These are phyloP conservation scores for Posidonia australis DNA, from an alignment of 106 monocot genomes.

Conservation along the genomic window DNA sequence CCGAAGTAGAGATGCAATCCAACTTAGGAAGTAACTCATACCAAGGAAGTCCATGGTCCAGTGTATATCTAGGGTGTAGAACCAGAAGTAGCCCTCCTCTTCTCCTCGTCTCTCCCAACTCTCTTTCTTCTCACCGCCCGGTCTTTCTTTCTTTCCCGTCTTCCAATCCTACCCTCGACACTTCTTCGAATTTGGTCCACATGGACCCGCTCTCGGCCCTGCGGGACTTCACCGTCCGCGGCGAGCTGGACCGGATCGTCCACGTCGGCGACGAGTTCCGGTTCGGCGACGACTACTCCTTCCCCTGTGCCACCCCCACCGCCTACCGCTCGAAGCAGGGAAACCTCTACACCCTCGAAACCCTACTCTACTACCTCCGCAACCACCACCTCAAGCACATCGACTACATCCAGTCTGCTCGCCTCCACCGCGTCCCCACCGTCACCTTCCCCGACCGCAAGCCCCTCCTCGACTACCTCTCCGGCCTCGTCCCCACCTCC, in stretches of 20 bases:
- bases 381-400: constrained; percentile 77
- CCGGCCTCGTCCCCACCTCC: constrained; percentile 37
- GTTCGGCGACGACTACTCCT: constrained; percentile 66
- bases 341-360: constrained; percentile 62
- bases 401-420: constrained; percentile 77
- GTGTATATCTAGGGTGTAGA: no score
- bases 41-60: no score
- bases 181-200: not conserved
- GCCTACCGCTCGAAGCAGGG: constrained; percentile 87
- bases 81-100: no score
- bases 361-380: constrained; percentile 69
- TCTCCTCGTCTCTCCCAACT: no score
- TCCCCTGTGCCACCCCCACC: constrained; percentile 50
- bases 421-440: constrained; percentile 55
- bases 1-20: no score
- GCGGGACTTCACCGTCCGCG: constrained; percentile 64
- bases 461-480: constrained; percentile 89
- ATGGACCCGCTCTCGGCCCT: constrained; percentile 89
- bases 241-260: constrained; percentile 53
- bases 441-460: constrained; percentile 87
- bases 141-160: no score
- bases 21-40: no score
- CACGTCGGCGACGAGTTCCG: constrained; percentile 51
- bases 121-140: no score
- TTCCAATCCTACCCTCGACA: not conserved